These are phyloP conservation scores for Wickerhamiella occidentalis DNA, from an alignment of 805 yeast genomes.

Conservation along the genomic window DNA sequence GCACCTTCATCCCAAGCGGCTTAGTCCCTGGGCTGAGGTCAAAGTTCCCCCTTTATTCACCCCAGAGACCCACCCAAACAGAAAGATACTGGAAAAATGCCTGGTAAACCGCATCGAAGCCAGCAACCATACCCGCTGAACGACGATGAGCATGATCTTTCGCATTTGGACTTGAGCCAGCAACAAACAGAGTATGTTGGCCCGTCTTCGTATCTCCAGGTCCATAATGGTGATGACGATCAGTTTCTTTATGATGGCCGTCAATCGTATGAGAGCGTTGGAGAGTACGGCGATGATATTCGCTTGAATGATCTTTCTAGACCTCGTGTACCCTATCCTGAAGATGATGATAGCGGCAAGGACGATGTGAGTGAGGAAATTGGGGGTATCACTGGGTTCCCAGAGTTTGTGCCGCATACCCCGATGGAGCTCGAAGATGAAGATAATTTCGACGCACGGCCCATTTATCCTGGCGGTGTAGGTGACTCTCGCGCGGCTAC, in stretches of 20 bases:
- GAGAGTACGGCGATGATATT: constrained; percentile 7
- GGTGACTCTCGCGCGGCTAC: not conserved
- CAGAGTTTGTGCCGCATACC: constrained; percentile 5
- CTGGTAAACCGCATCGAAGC: not conserved
- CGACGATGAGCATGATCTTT: not conserved
- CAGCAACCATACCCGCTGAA: not conserved
- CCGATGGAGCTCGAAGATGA: constrained; percentile 4
- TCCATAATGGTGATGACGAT: constrained; percentile 8
- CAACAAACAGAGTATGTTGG: constrained; percentile 9
- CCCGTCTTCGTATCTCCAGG: constrained; percentile 4
- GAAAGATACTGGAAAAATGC: not conserved
- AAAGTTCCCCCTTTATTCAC: not conserved
- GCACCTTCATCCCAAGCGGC: not conserved
- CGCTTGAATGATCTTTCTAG: constrained; percentile 1
- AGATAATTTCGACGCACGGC: constrained; percentile 10
- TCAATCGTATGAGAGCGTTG: not conserved
- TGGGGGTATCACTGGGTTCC: constrained; percentile 23
- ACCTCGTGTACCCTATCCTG: not conserved
- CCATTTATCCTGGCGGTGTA: not conserved
- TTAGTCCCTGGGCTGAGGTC: not conserved
- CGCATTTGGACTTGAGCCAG: constrained; percentile 1
- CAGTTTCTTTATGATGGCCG: constrained; percentile 9
- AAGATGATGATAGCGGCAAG: constrained; percentile 12
- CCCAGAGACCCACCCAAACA: not conserved
- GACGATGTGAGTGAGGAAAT: constrained; percentile 17